Evolutionary conservation across 192 early-diverging fungal species (phyloP).

Genomic region (Coemansia sp.): DNA sequence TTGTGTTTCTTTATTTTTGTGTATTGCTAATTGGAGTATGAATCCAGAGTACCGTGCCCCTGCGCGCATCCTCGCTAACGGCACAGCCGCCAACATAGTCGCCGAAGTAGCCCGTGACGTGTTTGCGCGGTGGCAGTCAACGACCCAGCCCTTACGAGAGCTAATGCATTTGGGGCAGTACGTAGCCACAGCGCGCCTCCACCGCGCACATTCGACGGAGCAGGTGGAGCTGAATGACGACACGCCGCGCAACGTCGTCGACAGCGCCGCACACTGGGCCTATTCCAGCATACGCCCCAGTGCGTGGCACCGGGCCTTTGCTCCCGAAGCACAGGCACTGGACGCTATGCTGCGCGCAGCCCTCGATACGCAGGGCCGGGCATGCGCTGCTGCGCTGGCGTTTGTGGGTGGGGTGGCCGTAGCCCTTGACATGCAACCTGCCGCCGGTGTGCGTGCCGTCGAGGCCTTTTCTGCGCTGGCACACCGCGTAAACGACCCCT

Average conservation of each 20-base stretch:
- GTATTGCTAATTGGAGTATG: not conserved
- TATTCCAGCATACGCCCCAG: not conserved
- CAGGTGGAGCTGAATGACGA: not conserved
- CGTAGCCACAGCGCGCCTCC: conserved; percentile 6
- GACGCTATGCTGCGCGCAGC: conserved; percentile 1
- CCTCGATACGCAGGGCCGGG: not conserved
- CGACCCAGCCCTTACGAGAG: not conserved
- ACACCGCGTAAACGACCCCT: not conserved
- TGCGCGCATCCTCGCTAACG: conserved; percentile 23
- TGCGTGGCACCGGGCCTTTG: not conserved
- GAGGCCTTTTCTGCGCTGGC: conserved; percentile 5
- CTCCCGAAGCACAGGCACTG: not conserved
- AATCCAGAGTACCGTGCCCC: conserved; percentile 11
- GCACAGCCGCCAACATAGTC: conserved; percentile 15
- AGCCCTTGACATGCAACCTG: not conserved
- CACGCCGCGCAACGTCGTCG: not conserved
- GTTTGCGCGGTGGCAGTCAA: not conserved
- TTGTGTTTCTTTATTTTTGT: not conserved
- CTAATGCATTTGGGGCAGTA: conserved; percentile 29
- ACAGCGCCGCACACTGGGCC: not conserved
- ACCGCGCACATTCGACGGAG: not conserved
- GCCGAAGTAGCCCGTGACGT: conserved; percentile 31
- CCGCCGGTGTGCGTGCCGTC: not conserved
- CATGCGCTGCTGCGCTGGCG: conserved; percentile 10
- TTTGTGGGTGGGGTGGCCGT: conserved; percentile 21